Evolutionary conservation across 192 early-diverging fungal species (phyloP).

Genomic region (Podila verticillata): DNA sequence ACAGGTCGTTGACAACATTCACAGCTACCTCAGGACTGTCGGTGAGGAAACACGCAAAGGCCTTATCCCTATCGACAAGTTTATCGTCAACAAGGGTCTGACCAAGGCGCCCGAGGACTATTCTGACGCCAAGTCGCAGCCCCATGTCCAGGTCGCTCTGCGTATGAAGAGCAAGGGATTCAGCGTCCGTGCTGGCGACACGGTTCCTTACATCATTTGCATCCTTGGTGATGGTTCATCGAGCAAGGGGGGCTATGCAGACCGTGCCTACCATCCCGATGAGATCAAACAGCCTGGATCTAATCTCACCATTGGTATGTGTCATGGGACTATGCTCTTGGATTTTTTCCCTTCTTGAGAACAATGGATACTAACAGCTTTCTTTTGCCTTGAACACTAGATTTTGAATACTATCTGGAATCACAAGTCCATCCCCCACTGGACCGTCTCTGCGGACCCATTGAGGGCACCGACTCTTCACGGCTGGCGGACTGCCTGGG

Average conservation of each 20-base stretch:
- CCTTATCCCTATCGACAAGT: conserved; percentile 82
- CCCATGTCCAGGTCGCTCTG: conserved; percentile 96
- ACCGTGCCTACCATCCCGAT: conserved; percentile 85
- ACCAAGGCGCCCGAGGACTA: conserved; percentile 94
- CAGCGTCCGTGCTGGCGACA: conserved; percentile 83
- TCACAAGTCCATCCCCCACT: conserved; percentile 94
- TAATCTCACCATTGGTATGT: conserved; percentile 57
- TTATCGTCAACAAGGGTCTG: conserved; percentile 92
- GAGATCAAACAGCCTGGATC: conserved; percentile 70
- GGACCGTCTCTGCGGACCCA: conserved; percentile 81
- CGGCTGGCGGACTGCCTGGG: conserved; percentile 86
- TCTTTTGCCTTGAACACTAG: conserved; percentile 20
- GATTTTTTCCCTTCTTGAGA: too few relatives aligned
- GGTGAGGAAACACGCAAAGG: conserved; percentile 76
- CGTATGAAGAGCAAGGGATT: conserved; percentile 76
- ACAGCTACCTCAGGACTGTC: conserved; percentile 74
- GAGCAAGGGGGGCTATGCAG: conserved; percentile 65
- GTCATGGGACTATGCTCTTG: too few relatives aligned
- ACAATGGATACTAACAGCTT: too few relatives aligned
- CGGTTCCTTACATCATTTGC: conserved; percentile 93
- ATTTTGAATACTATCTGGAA: conserved; percentile 93
- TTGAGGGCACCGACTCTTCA: conserved; percentile 84
- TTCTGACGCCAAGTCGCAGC: conserved; percentile 85
- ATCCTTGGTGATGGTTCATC: conserved; percentile 39
- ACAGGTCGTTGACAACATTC: conserved; percentile 80